Conservation (phyloP, 2,329 filamentous ascomycete genomes). For the Albifimbria verrucaria region DNA sequence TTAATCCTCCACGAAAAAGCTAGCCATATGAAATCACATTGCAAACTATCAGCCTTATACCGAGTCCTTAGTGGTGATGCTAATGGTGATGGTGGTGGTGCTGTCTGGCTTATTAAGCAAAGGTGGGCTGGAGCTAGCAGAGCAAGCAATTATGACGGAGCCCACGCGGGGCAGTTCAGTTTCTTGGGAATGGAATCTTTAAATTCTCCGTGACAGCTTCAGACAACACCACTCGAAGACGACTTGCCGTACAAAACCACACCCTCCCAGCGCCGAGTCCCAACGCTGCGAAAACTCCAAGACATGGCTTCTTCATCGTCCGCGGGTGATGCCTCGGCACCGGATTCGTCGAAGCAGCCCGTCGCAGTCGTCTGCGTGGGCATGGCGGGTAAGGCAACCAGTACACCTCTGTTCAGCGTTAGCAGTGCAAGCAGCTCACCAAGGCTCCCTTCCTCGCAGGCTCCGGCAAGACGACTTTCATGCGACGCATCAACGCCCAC, state of each 20-base stretch:
- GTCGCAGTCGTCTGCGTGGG: constrained; percentile 89
- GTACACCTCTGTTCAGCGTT: not conserved
- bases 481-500: constrained; percentile 95
- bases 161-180: not conserved
- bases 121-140: not conserved
- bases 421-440: not conserved
- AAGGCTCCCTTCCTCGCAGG: constrained; percentile 42
- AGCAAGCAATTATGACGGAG: not conserved
- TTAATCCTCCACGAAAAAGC: no score
- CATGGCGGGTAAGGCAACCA: constrained; percentile 75
- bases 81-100: not conserved
- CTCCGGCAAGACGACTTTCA: constrained; percentile 99
- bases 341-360: constrained; percentile 44
- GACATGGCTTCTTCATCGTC: constrained; percentile 32
- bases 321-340: constrained; percentile 15
- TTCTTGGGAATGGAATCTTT: not conserved
- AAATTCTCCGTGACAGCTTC: not conserved
- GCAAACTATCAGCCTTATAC: no score
- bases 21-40: no score
- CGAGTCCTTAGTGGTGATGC: no score
- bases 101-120: not conserved
- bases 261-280: not conserved
- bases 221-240: not conserved
- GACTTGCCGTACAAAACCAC: not conserved
- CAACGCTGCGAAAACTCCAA: not conserved